Conservation (phyloP, 2,329 filamentous ascomycete species). For the Colletotrichum tanaceti region DNA sequence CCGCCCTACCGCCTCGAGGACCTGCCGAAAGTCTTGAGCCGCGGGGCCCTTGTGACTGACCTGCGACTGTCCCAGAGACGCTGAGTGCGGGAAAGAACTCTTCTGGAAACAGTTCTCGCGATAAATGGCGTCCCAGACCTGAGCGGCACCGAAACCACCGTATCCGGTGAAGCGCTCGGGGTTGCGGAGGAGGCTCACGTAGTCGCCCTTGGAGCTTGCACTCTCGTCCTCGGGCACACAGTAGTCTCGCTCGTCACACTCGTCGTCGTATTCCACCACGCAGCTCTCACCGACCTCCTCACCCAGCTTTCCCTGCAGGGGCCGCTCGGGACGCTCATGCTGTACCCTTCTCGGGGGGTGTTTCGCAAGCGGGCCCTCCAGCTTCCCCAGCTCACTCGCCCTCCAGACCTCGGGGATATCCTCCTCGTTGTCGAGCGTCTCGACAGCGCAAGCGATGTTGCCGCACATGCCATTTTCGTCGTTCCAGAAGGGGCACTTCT, state of each 20-base stretch:
- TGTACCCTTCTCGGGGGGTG: slow-evolving; percentile 85
- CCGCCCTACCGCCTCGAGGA: slow-evolving; percentile 68
- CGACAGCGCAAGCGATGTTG: slow-evolving; percentile 95
- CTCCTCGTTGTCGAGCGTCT: slow-evolving; percentile 93
- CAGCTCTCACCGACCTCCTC: slow-evolving; percentile 93
- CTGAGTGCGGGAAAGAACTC: slow-evolving; percentile 71
- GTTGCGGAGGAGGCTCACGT: slow-evolving; percentile 93
- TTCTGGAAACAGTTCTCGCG: slow-evolving; percentile 94
- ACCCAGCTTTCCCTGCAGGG: slow-evolving; percentile 84
- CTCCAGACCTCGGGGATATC: slow-evolving; percentile 94
- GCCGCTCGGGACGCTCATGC: slow-evolving; percentile 73
- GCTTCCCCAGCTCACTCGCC: slow-evolving; percentile 88
- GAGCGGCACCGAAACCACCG: slow-evolving; percentile 81
- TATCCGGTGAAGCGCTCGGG: slow-evolving; percentile 97
- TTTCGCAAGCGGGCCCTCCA: slow-evolving; percentile 89
- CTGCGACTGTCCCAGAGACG: slow-evolving; percentile 61
- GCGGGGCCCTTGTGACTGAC: slow-evolving; percentile 62
- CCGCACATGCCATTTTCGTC: slow-evolving; percentile 95
- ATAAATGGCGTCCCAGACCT: slow-evolving; percentile 98
- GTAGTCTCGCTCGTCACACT: slow-evolving; percentile 96
- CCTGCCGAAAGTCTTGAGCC: slow-evolving; percentile 70
- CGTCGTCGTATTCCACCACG: slow-evolving; percentile 96
- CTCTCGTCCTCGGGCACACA: slow-evolving; percentile 96
- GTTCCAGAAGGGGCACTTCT: slow-evolving; percentile 94
- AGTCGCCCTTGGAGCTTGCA: slow-evolving; percentile 87